Base-by-base conservation (phyloP, 345 rosid species). In the Noccaea caerulescens region DNA sequence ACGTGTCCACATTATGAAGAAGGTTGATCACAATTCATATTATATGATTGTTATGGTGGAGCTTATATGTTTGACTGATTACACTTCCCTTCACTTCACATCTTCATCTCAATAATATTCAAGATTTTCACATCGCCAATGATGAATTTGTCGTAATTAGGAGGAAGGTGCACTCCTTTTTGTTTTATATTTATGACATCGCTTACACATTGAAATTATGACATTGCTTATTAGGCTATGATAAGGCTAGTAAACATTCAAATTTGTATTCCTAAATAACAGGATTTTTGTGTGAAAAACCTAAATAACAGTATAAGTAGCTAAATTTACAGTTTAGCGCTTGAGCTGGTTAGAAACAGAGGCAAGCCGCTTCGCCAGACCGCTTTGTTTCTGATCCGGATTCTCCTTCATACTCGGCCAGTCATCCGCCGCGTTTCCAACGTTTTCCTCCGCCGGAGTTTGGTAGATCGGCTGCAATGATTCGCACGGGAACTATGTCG, bases 341-440 rank as follows among this genome's bases (percentile, higher is more conserved):
- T 82, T 89, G 3, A 88, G 27, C 25, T 88, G 85, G 1, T 82
- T 77, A n/a, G 86, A 80, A 47, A 81, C 85, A 16, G 87, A 87
- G 44, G 72, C 77, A 8, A 86, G 33, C 32, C 63, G 63, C 71
- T 80, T 84, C 63, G 78, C 82, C 18, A 78, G 41, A n/a, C 75
- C 73, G 11, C 68, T 79, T 55, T 20, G 77, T 0, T 80, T 83
- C 30, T 85, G 72, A 10, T 80, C 43, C 7, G 65, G 53, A 33
- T 63, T 76, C 75, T 71, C 83, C 45, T 72, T 75, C 7, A 61
- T 7, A 20, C 47, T 73, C 11, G 23, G 58, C 7, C 75, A 76
- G 0, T 16, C 18, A 16, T 16, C 18, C 18, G 25, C 58, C 49
- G 4, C 8, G 14, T 80, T 65, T 23, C 77, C 72, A 3, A 81